These are phyloP conservation scores for Chlamydomonas reinhardtii DNA, from an alignment of 163 green algal genomes.

Conservation along the genomic window DNA sequence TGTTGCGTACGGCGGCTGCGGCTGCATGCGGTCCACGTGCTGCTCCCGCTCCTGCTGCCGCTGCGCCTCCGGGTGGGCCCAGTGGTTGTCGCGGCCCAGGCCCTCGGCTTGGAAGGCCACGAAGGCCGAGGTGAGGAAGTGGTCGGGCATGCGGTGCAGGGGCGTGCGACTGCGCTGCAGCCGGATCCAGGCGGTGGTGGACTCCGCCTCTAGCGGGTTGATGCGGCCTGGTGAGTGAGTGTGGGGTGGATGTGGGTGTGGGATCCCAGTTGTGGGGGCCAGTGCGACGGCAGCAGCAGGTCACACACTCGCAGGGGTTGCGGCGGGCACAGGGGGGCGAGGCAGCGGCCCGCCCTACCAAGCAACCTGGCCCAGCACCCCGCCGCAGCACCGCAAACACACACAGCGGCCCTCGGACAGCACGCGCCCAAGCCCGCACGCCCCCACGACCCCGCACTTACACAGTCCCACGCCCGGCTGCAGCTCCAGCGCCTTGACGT, in stretches of 20 bases:
- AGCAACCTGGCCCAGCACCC: no score
- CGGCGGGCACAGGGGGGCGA: no score
- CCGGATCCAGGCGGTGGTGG: conserved; percentile 17
- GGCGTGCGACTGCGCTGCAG: neutral
- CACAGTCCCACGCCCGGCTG: conserved; percentile 16
- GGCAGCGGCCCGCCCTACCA: no score
- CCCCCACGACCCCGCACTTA: neutral
- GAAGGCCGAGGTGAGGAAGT: conserved; percentile 25
- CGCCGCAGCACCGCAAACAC: no score
- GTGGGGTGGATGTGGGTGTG: no score
- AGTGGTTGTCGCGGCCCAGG: neutral
- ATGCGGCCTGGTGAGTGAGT: conserved; percentile 35
- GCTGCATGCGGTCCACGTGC: neutral
- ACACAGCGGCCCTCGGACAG: no score
- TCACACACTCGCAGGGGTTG: no score
- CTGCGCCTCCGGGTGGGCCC: neutral
- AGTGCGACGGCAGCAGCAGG: no score
- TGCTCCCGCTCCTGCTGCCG: neutral
- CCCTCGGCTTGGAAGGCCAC: conserved; percentile 31
- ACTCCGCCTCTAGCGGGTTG: conserved; percentile 48
- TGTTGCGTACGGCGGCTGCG: neutral
- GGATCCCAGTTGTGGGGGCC: no score
- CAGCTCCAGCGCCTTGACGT: conserved; percentile 26
- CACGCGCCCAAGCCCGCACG: no score
- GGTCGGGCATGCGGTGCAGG: conserved; percentile 28